Percentiles rank a stretch among this genome's conserved stretches.
Evolutionary conservation across 495 filamentous ascomycete genomes (phyloP).

Genomic region (Aspergillus taichungensis): DNA sequence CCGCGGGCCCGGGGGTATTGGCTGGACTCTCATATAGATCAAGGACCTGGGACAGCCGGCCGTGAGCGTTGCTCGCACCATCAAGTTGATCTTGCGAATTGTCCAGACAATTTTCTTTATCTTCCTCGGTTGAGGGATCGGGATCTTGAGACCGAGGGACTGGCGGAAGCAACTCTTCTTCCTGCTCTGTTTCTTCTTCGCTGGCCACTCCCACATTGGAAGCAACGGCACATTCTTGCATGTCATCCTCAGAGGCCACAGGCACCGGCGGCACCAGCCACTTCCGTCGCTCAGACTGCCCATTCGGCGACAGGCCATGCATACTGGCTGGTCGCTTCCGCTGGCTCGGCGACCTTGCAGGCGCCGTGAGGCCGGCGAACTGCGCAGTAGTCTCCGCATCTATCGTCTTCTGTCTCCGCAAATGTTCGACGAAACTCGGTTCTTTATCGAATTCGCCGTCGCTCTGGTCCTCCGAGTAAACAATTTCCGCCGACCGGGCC

Average conservation of each 20-base stretch:
- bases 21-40: slow-evolving; percentile 20
- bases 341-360: slow-evolving; percentile 16
- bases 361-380: slow-evolving; percentile 32
- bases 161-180: slow-evolving; percentile 27
- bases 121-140: slow-evolving; percentile 32
- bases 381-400: slow-evolving; percentile 31
- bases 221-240: slow-evolving; percentile 1
- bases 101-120: slow-evolving; percentile 42
- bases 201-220: slow-evolving; percentile 21
- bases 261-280: slow-evolving; percentile 2
- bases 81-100: slow-evolving; percentile 16
- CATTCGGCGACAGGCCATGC: slow-evolving; percentile 1
- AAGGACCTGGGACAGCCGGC: slow-evolving; percentile 34
- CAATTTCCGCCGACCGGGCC: slow-evolving; percentile 29
- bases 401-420: slow-evolving; percentile 26
- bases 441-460: slow-evolving; percentile 41
- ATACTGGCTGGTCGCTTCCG: slow-evolving; percentile 1
- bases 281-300: slow-evolving; percentile 1
- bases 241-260: slow-evolving; percentile 5
- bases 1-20: slow-evolving; percentile 1
- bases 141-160: slow-evolving; percentile 21
- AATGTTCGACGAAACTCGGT: slow-evolving; percentile 32
- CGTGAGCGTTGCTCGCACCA: slow-evolving; percentile 26
- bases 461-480: slow-evolving; percentile 32
- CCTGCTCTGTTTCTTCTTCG: slow-evolving; percentile 46